Evolutionary conservation across 345 rosid genomes (phyloP), one percentile per base, ranked within the genome.

Genomic region (Acer saccharum): DNA sequence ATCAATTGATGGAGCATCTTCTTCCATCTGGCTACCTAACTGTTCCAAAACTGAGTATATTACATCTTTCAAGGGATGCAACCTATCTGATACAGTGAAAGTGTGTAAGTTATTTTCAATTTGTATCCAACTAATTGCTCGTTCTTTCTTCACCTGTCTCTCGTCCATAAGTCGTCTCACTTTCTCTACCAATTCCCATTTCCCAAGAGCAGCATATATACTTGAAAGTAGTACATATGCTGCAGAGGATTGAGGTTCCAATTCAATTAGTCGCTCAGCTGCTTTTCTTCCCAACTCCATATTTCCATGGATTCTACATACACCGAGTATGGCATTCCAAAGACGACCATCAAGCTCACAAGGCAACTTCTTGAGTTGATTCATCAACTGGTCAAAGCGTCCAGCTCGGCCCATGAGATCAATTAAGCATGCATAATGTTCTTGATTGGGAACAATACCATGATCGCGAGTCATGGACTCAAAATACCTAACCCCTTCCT

Each of bases 341-440:
- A 88, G 83, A 35, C 29, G 87, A 65, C 77, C 71, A 18, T 88
- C 82, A 0, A 90, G 90, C 80, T 78, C 65, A 75, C 84, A 86
- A 63, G 87, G 91, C 89, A 89, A 88, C 71, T 67, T 82, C 69
- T 80, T 75, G 13, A 92, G 83, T 79, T 79, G 87, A 65, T 82
- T 74, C 68, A 86, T 82, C 84, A 92, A 81, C 68, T 83, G 83
- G 29, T 84, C 83, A 16, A 86, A 90, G 80, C 77, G 73, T 71
- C 94, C 92, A 10, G 88, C 91, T 81, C 87, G 90, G 10, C 92
- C 94, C 69, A 92, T 80, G 70, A 92, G 95, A 88, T 94, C 93
- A 50, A 90, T 83, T 82, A 94, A 79, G 83, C 94, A 92, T 4
- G 91, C 93, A 77, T 87, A 89, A 87, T 90, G 95, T 68, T 94